Percentiles rank a stretch among this genome's conserved stretches.
Conservation (phyloP, 2,329 filamentous ascomycete species). For the Colletotrichum incanum region DNA sequence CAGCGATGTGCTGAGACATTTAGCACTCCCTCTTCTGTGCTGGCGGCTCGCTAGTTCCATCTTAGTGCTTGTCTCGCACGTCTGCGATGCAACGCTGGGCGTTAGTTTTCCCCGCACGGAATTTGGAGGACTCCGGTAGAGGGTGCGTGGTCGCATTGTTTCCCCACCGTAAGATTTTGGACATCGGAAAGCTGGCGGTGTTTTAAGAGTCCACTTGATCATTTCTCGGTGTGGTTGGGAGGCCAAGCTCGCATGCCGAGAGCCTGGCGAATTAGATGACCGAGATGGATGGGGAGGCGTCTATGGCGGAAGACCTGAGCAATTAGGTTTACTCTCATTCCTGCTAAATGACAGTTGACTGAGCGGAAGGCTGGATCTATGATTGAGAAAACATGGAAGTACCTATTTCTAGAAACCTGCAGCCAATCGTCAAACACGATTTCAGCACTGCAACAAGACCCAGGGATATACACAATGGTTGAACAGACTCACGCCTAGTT, state of each 20-base stretch:
- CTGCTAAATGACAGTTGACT: too few species aligned
- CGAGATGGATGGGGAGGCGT: background rate
- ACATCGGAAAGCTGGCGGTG: too few species aligned
- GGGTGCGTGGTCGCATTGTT: background rate
- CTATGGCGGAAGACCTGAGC: too few species aligned
- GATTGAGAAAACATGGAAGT: background rate
- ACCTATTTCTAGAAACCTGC: background rate
- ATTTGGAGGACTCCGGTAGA: background rate
- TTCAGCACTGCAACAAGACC: background rate
- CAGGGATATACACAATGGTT: too few species aligned
- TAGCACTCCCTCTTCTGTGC: background rate
- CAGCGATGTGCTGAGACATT: slow-evolving; percentile 7
- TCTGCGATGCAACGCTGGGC: background rate
- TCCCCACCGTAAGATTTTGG: too few species aligned
- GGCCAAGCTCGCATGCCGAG: background rate
- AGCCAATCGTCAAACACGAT: background rate
- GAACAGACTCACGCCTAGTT: background rate
- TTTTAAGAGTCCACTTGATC: too few species aligned
- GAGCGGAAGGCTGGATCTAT: too few species aligned
- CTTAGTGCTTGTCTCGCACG: slow-evolving; percentile 9
- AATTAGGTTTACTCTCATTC: too few species aligned
- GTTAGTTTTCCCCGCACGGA: background rate
- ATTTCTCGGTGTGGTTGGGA: background rate
- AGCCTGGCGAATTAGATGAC: background rate
- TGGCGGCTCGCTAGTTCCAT: slow-evolving; percentile 14